Evolutionary conservation across 2,329 filamentous ascomycete species (phyloP), one percentile per base, ranked within the genome.

Genomic region (Hymenoscyphus occultus): DNA sequence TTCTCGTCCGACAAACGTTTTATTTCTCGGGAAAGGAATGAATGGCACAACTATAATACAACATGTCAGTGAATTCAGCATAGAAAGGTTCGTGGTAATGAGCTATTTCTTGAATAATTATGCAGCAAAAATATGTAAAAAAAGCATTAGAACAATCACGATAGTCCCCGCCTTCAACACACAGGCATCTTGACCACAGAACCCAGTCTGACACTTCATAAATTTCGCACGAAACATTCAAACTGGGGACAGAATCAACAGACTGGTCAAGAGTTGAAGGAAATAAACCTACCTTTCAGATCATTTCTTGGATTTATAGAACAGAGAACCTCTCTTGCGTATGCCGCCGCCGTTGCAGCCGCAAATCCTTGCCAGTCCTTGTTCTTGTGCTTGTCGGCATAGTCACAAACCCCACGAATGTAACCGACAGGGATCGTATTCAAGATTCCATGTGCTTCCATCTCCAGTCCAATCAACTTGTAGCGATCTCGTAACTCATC

Each of bases 381-480:
- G 13, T 62, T 62, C 32, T 64, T 66, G 45, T 68, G 66, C 1
- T 64, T 63, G 58, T 68, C 66, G 1, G 62, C 59, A 54, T 68
- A 69, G 35, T 69, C 62, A 51, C 64, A 68, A 56, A 69, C 66
- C 5, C 68, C 68, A 56, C 68, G 14, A 5, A 69, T 68, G 14
- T 67, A 51, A 0, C 66, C 42, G 39, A 65, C 64, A 12, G 56
- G 64, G 39, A 65, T 61, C 9, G n/a, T 51, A 48, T 66, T 39
- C 61, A 62, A 56, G 14, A 64, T 31, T 7, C 66, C 64, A 14
- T 64, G 60, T 2, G 67, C 62, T 56, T 67, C 65, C 64, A 67
- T 68, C 57, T 69, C 64, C 51, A 66, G 58, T 19, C 65, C 65
- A 14, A 69, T 42, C 19, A 69, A 4, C 3, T 42, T 31, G 19